Percentiles rank a stretch among this genome's conserved stretches.
Evolutionary conservation across 768 basidiomycete species (phyloP).

Genomic region (Mycena polygramma): DNA sequence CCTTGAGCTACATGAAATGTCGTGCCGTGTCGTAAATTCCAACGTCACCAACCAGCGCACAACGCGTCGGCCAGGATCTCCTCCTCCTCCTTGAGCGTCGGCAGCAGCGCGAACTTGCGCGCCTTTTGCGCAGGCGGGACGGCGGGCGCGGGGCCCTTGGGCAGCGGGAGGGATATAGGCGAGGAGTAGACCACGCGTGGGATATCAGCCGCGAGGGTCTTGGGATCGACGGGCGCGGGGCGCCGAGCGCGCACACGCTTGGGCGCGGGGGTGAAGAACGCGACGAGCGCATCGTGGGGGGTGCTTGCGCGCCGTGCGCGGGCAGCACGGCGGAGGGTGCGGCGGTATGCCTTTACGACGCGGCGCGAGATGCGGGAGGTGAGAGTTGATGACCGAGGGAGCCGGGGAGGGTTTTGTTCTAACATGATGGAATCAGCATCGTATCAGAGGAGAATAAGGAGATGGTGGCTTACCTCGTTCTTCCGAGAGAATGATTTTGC

Average conservation of each 20-base stretch:
- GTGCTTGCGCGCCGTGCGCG: not conserved
- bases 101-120: slow-evolving; percentile 8
- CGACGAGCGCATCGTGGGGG: slow-evolving; percentile 3
- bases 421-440: not conserved
- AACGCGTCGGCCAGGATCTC: not conserved
- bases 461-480: slow-evolving; percentile 7
- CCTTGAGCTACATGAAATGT: not conserved
- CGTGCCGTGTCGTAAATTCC: not conserved
- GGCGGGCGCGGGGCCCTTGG: slow-evolving; percentile 22
- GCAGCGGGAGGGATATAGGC: slow-evolving; percentile 20
- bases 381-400: not conserved
- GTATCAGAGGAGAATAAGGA: not conserved
- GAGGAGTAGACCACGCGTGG: slow-evolving; percentile 14
- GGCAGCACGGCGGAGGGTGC: slow-evolving; percentile 22
- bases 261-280: slow-evolving; percentile 5
- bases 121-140: slow-evolving; percentile 18
- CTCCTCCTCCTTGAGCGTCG: slow-evolving; percentile 8
- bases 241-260: not conserved
- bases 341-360: slow-evolving; percentile 3
- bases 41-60: slow-evolving; percentile 24
- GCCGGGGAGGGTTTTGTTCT: slow-evolving; percentile 12
- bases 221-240: slow-evolving; percentile 16
- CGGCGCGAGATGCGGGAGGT: not conserved
- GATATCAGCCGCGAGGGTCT: slow-evolving; percentile 4
- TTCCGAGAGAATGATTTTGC: slow-evolving; percentile 13